Evolutionary conservation across 1,284 basidiomycete genomes (phyloP).

Genomic region (Microbotryum silenes-acaulis): DNA sequence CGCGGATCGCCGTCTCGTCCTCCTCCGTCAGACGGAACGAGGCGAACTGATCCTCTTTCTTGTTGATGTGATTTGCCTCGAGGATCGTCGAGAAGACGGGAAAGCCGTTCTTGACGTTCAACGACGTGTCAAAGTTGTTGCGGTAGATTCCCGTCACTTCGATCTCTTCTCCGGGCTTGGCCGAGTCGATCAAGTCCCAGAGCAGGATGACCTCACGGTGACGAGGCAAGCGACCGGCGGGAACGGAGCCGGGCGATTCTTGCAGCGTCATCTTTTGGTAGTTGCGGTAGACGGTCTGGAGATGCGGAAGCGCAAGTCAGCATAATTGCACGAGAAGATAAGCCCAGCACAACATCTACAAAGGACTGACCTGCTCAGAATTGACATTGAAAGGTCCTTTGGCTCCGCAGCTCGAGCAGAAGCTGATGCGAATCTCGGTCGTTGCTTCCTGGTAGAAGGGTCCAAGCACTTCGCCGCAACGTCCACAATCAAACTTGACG

Average conservation of each 20-base stretch:
- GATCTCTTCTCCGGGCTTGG: constrained; percentile 96
- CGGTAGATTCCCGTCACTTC: constrained; percentile 96
- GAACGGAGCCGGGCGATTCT: constrained; percentile 96
- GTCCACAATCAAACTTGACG: constrained; percentile 95
- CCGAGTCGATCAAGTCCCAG: constrained; percentile 96
- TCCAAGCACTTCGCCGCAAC: constrained; percentile 83
- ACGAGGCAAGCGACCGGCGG: constrained; percentile 88
- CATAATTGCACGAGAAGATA: not conserved
- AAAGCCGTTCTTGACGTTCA: constrained; percentile 98
- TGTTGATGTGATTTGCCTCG: constrained; percentile 95
- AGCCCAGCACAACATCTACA: not conserved
- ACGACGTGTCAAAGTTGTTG: constrained; percentile 96
- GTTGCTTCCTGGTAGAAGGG: constrained; percentile 97
- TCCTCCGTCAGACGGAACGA: constrained; percentile 94
- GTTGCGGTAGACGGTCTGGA: constrained; percentile 92
- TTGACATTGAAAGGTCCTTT: constrained; percentile 95
- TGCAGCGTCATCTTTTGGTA: constrained; percentile 99
- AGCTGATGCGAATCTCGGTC: constrained; percentile 87
- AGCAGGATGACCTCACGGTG: constrained; percentile 94
- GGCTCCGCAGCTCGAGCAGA: constrained; percentile 86
- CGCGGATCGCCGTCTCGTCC: constrained; percentile 84
- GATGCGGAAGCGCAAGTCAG: not conserved
- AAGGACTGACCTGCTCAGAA: constrained; percentile 68
- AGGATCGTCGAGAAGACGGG: constrained; percentile 98
- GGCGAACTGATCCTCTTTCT: constrained; percentile 88